Percentiles rank a stretch among this genome's conserved stretches.
phyloP scores from a whole-genome alignment of 441 rosid genomes.

The Erysimum pusillum region DNA sequence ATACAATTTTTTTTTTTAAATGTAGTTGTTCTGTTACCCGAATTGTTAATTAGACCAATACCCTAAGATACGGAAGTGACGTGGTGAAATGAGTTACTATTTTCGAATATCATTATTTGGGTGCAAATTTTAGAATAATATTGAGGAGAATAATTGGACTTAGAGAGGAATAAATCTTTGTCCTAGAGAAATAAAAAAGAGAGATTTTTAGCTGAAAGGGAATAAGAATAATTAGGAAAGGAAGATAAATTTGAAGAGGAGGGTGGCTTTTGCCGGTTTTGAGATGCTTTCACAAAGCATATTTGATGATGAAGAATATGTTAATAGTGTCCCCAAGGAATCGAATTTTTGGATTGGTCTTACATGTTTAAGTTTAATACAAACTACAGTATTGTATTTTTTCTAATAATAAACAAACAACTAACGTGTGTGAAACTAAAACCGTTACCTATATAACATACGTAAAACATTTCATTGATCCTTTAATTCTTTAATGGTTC shows the following conservation, averaged over 20 bases:
- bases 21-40: background rate
- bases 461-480: background rate
- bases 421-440: constrained; percentile 2
- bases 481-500: background rate
- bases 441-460: background rate
- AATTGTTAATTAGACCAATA: background rate
- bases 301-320: constrained; percentile 35
- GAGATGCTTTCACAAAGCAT: constrained; percentile 37
- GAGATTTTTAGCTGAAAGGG: constrained; percentile 21
- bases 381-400: constrained; percentile 1
- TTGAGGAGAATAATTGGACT: constrained; percentile 35
- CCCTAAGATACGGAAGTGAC: background rate
- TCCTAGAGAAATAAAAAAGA: background rate
- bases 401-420: background rate
- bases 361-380: constrained; percentile 18
- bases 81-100: constrained; percentile 11
- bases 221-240: constrained; percentile 34
- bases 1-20: background rate
- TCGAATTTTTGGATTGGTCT: constrained; percentile 37
- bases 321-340: constrained; percentile 4
- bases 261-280: constrained; percentile 12
- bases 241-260: constrained; percentile 21
- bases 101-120: constrained; percentile 29
- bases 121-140: constrained; percentile 32
- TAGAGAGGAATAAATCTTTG: constrained; percentile 42